phyloP scores from a whole-genome alignment of 2,329 filamentous ascomycete species.

The Phoma sp. region DNA sequence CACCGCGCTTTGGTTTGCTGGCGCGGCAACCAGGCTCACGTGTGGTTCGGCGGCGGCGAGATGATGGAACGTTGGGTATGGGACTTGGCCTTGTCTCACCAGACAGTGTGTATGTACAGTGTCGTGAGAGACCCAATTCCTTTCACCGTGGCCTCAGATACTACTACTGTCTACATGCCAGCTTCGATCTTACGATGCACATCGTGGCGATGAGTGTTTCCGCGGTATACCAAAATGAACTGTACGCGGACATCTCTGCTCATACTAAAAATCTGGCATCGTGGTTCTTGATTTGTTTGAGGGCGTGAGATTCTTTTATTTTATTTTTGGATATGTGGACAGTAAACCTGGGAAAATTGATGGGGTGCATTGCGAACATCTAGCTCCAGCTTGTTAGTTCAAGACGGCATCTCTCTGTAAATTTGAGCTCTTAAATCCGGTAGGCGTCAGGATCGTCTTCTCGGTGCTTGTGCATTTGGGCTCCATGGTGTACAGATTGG shows the following conservation, averaged over 20 bases:
- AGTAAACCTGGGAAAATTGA: no score
- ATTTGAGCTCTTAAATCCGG: no score
- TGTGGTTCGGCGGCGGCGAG: neutral
- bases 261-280: neutral
- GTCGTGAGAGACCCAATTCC: neutral
- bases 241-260: neutral
- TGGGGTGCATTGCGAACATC: no score
- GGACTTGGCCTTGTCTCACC: neutral
- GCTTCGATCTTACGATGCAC: neutral
- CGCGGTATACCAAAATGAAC: neutral
- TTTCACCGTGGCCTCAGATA: neutral
- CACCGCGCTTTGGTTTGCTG: neutral
- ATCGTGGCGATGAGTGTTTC: neutral
- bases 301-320: neutral
- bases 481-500: no score
- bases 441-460: no score
- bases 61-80: neutral
- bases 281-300: neutral
- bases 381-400: no score
- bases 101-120: no score
- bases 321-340: no score
- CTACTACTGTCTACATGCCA: neutral
- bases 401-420: no score
- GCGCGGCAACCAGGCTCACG: neutral
- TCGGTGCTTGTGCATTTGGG: no score